Conservation (phyloP, 768 basidiomycete species). For the Suillus bovinus region DNA sequence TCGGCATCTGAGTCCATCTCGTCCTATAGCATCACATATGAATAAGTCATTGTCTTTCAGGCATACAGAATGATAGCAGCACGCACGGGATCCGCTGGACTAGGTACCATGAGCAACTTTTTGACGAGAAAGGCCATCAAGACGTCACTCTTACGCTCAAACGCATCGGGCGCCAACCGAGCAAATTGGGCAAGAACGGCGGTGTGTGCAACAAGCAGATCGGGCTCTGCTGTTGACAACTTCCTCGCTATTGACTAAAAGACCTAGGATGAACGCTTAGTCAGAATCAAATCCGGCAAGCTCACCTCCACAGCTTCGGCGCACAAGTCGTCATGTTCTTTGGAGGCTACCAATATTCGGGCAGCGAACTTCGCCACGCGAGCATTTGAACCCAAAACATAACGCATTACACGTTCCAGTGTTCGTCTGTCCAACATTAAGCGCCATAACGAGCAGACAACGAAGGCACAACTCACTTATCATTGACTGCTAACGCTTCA, state of each 20-base stretch:
- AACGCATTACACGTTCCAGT: constrained; percentile 60
- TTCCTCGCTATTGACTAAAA: constrained; percentile 57
- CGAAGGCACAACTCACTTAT: constrained; percentile 55
- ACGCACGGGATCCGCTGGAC: constrained; percentile 46
- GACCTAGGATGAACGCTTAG: not conserved
- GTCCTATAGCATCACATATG: constrained; percentile 37
- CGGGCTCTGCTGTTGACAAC: constrained; percentile 48
- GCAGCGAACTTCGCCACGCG: constrained; percentile 86
- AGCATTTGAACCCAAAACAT: constrained; percentile 57
- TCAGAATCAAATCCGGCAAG: not conserved
- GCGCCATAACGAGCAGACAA: not conserved
- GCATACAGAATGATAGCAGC: not conserved
- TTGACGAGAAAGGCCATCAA: constrained; percentile 75
- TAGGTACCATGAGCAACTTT: constrained; percentile 63
- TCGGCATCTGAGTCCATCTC: constrained; percentile 64
- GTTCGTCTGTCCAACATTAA: constrained; percentile 49
- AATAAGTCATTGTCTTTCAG: not conserved
- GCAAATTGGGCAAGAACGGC: constrained; percentile 77
- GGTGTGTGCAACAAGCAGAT: constrained; percentile 62
- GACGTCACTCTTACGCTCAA: constrained; percentile 76
- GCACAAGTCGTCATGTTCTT: constrained; percentile 52
- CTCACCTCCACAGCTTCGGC: constrained; percentile 64
- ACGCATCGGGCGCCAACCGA: constrained; percentile 62
- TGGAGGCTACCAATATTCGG: constrained; percentile 63
- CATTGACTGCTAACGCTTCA: constrained; percentile 52